A percentile compares a stretch with the other conserved stretches of the same genome.
These are phyloP conservation scores for Pneumocystis canis DNA, from an alignment of 1,139 yeast genomes.

Conservation along the genomic window DNA sequence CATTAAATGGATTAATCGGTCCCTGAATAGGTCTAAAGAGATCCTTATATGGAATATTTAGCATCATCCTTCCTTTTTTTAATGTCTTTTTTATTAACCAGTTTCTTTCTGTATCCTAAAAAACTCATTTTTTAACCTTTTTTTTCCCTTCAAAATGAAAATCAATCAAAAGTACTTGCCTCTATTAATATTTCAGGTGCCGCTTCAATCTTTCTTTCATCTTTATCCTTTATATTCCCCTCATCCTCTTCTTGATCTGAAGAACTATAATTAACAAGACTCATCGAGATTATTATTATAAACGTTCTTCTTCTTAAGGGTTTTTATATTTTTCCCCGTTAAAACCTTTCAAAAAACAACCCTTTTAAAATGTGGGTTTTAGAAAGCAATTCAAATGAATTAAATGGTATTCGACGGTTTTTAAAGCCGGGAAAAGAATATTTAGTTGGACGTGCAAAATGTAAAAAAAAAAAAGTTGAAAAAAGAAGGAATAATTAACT, in stretches of 20 bases:
- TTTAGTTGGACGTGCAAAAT: background rate
- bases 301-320: no score
- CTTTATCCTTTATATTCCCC: background rate
- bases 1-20: conserved; percentile 17
- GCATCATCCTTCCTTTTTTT: background rate
- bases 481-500: background rate
- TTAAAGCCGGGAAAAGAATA: background rate
- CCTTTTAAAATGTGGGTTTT: background rate
- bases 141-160: background rate
- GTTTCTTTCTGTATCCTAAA: background rate
- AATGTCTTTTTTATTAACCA: background rate
- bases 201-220: background rate
- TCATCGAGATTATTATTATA: no score
- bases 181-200: background rate
- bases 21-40: conserved; percentile 17
- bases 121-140: background rate
- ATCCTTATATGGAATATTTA: conserved; percentile 15
- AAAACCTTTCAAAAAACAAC: no score
- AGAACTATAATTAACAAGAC: background rate
- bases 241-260: background rate
- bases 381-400: background rate
- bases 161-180: background rate
- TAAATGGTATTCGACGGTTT: background rate
- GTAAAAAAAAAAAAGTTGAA: background rate
- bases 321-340: no score